Evolutionary conservation across 1,139 yeast species (phyloP).

Genomic region (Suhomyces wounanorum): DNA sequence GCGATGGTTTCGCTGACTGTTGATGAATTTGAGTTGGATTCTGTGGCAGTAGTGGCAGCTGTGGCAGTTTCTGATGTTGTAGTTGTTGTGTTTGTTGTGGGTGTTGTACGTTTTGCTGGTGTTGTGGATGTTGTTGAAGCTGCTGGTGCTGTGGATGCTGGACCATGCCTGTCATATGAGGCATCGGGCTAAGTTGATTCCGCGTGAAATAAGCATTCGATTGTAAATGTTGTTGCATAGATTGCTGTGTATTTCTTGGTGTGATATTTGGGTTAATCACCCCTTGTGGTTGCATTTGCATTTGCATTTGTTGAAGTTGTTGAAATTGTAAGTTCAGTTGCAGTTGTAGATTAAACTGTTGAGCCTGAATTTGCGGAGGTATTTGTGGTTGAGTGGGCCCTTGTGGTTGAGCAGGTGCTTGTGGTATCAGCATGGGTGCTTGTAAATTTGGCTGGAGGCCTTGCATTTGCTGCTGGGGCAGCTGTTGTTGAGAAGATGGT

Average conservation of each 20-base stretch:
- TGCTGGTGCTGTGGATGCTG: slow-evolving; percentile 6
- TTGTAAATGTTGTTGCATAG: slow-evolving; percentile 12
- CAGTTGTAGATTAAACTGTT: slow-evolving; percentile 12
- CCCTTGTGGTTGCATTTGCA: slow-evolving; percentile 17
- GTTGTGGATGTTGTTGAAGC: background rate
- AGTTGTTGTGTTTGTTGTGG: slow-evolving; percentile 1
- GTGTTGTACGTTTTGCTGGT: background rate
- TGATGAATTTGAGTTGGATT: slow-evolving; percentile 2
- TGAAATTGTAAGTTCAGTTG: slow-evolving; percentile 15
- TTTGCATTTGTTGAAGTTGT: slow-evolving; percentile 16
- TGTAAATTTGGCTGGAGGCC: background rate
- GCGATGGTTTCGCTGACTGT: slow-evolving; percentile 8
- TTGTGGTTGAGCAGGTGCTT: background rate
- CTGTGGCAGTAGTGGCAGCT: background rate
- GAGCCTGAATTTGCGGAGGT: background rate
- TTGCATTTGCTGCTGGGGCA: slow-evolving; percentile 14
- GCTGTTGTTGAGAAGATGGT: slow-evolving; percentile 13
- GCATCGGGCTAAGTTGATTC: slow-evolving; percentile 11
- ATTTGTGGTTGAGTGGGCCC: background rate
- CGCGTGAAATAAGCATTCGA: slow-evolving; percentile 11
- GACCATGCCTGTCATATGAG: background rate
- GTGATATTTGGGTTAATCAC: slow-evolving; percentile 14
- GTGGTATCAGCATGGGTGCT: background rate
- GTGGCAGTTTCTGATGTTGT: background rate
- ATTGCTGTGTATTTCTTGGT: slow-evolving; percentile 5